Evolutionary conservation across 1,139 yeast species (phyloP), one percentile per base, ranked within the genome.

Genomic region (Debaryomyces fabryi): DNA sequence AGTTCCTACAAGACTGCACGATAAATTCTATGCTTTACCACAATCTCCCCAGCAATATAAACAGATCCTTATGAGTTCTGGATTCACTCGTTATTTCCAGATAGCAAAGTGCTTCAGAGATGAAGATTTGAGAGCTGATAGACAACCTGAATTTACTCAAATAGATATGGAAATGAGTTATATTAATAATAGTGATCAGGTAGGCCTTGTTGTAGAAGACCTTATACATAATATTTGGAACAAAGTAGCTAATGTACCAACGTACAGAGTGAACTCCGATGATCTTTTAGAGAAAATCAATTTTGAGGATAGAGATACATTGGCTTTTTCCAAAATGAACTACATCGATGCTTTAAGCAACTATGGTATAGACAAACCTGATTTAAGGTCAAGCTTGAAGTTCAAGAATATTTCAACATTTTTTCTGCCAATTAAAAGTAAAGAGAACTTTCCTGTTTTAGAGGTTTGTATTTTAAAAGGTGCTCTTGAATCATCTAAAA

Each of bases 41-140:
- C 99, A 93, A 66, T 88, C 97, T 21, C 99, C 99, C 0, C 99
- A 93, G 62, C 99, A 93, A 63, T 93, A 92, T 62, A 93, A 95
- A 63, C 99, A 93, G 67, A 74, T 93, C 34, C 71, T 93, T 38
- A 93, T 93, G 93, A 96, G 97, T 4, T 86, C 96, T 36, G 99
- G 99, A 0, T 82, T 95, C 41, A 79, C 87, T 46, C 78, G 81
- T 44, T 93, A 93, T 67, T 93, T 84, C 64, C 99, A 93, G 65
- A 74, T 95, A 44, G 99, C 99, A 3, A 85, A 82, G 58, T 93
- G 99, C 63, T 93, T 93, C 64, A 78, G 99, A 55, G 99, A 95
- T 64, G 99, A 93, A 64, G 98, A 95, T 67, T 77, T 95, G 53
- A 77, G 99, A 50, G 85, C 92, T 3, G 99, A 93, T 65, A 80